Conservation (phyloP, 352 stramenopile genomes). For the Phytopythium montanum region DNA sequence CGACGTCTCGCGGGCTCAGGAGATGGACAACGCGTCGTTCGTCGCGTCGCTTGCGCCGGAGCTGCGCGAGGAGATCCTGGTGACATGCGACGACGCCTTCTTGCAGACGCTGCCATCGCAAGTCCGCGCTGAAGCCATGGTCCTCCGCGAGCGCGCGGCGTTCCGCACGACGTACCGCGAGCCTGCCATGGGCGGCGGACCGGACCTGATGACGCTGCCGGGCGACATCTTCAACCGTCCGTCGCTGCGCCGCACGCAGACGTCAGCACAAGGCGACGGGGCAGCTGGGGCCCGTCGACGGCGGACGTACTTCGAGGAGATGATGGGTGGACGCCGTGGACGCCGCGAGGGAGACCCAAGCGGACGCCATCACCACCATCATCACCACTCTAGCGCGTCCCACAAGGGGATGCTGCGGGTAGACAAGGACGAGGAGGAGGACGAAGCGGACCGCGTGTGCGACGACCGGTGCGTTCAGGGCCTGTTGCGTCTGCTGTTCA, state of each 20-base stretch:
- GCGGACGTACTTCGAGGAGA: slow-evolving; percentile 35
- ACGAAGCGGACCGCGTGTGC: slow-evolving; percentile 51
- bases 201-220: slow-evolving; percentile 47
- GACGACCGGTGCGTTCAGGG: slow-evolving; percentile 62
- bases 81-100: slow-evolving; percentile 95
- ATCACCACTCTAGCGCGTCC: slow-evolving; percentile 11
- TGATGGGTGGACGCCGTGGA: slow-evolving; percentile 28
- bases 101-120: slow-evolving; percentile 93
- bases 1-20: slow-evolving; percentile 94
- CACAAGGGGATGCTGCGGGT: slow-evolving; percentile 66
- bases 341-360: slow-evolving; percentile 29
- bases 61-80: slow-evolving; percentile 95
- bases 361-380: slow-evolving; percentile 22
- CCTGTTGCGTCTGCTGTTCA: slow-evolving; percentile 73
- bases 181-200: slow-evolving; percentile 32
- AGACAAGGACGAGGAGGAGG: slow-evolving; percentile 72
- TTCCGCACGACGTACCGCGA: slow-evolving; percentile 71
- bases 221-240: slow-evolving; percentile 51
- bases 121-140: slow-evolving; percentile 94
- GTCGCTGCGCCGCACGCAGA: slow-evolving; percentile 78
- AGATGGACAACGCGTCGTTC: slow-evolving; percentile 99
- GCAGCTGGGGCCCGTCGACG: slow-evolving; percentile 34
- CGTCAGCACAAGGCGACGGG: slow-evolving; percentile 55
- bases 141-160: slow-evolving; percentile 91
- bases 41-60: slow-evolving; percentile 94